Conservation (phyloP, 495 filamentous ascomycete genomes). For the Ramalina intermedia region DNA sequence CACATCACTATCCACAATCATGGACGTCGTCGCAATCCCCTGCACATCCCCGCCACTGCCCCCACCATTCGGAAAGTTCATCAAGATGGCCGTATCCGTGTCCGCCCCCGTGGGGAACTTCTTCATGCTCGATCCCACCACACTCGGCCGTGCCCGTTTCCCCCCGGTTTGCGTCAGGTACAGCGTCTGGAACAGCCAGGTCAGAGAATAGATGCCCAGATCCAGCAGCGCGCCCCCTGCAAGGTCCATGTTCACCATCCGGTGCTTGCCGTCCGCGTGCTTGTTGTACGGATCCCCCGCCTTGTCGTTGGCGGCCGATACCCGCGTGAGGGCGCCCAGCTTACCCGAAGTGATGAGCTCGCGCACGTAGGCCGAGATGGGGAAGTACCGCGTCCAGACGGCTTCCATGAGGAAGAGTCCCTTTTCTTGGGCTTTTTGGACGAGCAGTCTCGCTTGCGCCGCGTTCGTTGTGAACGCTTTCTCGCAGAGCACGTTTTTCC, state of each 20-base stretch:
- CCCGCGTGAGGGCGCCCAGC: slow-evolving; percentile 66
- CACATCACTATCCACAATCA: slow-evolving; percentile 54
- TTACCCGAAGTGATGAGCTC: slow-evolving; percentile 51
- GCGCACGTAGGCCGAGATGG: slow-evolving; percentile 59
- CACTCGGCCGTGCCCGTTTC: slow-evolving; percentile 37
- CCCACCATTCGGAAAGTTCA: slow-evolving; percentile 59
- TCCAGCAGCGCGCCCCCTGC: slow-evolving; percentile 78
- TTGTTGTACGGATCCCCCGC: slow-evolving; percentile 34
- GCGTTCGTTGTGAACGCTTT: slow-evolving; percentile 90
- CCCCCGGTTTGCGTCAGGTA: slow-evolving; percentile 60
- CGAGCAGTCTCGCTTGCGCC: slow-evolving; percentile 58
- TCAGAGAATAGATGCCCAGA: slow-evolving; percentile 76
- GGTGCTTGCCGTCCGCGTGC: slow-evolving; percentile 38
- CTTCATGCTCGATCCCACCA: slow-evolving; percentile 52
- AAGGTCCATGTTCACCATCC: slow-evolving; percentile 79
- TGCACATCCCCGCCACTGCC: slow-evolving; percentile 32
- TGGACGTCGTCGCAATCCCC: slow-evolving; percentile 64
- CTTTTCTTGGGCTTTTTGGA: slow-evolving; percentile 61
- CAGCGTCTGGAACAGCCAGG: slow-evolving; percentile 86
- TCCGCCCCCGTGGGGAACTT: slow-evolving; percentile 72
- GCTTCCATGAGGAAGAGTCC: slow-evolving; percentile 91
- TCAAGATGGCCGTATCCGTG: slow-evolving; percentile 64
- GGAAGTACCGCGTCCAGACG: slow-evolving; percentile 90
- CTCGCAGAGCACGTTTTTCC: slow-evolving; percentile 84
- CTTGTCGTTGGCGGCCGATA: slow-evolving; percentile 55